Conservation (phyloP, 768 basidiomycete species). For the Strobilomyces confusus region DNA sequence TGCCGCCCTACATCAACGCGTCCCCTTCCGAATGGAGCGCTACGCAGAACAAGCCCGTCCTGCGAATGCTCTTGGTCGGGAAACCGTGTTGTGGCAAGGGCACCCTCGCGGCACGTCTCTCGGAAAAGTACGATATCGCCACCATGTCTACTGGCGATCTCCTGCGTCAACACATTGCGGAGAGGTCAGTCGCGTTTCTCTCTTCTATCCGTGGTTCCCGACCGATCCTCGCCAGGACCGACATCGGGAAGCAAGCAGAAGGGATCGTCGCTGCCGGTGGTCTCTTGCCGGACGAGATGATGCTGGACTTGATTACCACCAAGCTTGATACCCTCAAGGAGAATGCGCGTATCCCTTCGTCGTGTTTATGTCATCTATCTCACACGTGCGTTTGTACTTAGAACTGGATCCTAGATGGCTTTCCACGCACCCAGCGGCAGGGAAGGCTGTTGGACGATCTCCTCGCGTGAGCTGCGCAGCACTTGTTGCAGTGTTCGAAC, state of each 20-base stretch:
- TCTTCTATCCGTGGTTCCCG: not conserved
- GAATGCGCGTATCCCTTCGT: constrained; percentile 41
- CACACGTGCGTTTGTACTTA: constrained; percentile 29
- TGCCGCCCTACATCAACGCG: constrained; percentile 48
- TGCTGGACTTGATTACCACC: constrained; percentile 70
- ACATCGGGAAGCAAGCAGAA: constrained; percentile 71
- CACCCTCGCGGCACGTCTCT: constrained; percentile 67
- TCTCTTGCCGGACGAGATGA: constrained; percentile 71
- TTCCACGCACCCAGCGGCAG: constrained; percentile 82
- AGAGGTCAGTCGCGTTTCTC: constrained; percentile 37
- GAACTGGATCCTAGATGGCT: constrained; percentile 92
- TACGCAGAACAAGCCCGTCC: constrained; percentile 22
- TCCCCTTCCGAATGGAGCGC: constrained; percentile 16
- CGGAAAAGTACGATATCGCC: constrained; percentile 69
- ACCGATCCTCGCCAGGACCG: constrained; percentile 42
- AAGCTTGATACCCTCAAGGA: constrained; percentile 61
- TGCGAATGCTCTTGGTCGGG: constrained; percentile 52
- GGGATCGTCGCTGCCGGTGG: constrained; percentile 73
- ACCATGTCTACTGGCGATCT: constrained; percentile 82
- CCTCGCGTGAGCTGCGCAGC: constrained; percentile 48
- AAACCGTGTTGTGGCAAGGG: constrained; percentile 78
- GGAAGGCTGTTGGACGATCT: constrained; percentile 70
- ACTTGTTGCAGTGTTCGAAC: not conserved
- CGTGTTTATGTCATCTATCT: not conserved
- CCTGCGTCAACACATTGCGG: constrained; percentile 74